Base-by-base conservation (phyloP, 805 yeast genomes). In the Lipomyces lipofer region DNA sequence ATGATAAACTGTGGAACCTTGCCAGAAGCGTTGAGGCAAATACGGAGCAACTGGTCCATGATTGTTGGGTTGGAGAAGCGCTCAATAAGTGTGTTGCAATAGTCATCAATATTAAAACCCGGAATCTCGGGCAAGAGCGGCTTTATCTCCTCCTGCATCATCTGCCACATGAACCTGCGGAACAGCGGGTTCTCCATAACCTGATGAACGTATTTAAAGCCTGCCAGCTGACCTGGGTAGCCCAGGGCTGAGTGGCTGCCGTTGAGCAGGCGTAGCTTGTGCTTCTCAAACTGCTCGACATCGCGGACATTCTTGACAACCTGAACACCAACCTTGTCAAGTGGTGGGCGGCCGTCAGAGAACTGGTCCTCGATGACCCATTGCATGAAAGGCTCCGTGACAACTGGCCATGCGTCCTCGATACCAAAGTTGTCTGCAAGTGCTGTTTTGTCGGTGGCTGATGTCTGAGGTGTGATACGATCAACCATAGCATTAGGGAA, bases 391-490 rank as follows among this genome's bases (percentile, higher is more conserved):
- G 40, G 40, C 40, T 35, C 40, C 40, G 40, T 35, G 40, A 35
- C 40, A 35, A 35, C 40, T 35, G 40, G 40, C 40, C 40, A 35
- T 35, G 40, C 40, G 40, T 35, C 40, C 40, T 35, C 40, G 40
- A 35, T 35, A n/a, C 22, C 40, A 35, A 35, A 35, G 40, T 15
- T 15, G 40, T 35, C 40, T 35, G 21, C 22, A 35, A 35, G 40
- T 35, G 40, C 24, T 35, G 24, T 35, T 35, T 35, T 35, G 40
- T 35, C 40, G 40, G 40, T 35, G 24, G 40, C 40, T 35, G 40
- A 35, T 35, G 40, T 35, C 40, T 35, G 40, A 35, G 40, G 40
- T 35, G 40, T 35, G 40, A 35, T 35, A 35, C 40, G 40, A 35
- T 35, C 40, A 17, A 35, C 40, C 40, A 35, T 35, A n/a, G 40